phyloP scores from a whole-genome alignment of 2,329 filamentous ascomycete genomes.

The Beauveria sp. region DNA sequence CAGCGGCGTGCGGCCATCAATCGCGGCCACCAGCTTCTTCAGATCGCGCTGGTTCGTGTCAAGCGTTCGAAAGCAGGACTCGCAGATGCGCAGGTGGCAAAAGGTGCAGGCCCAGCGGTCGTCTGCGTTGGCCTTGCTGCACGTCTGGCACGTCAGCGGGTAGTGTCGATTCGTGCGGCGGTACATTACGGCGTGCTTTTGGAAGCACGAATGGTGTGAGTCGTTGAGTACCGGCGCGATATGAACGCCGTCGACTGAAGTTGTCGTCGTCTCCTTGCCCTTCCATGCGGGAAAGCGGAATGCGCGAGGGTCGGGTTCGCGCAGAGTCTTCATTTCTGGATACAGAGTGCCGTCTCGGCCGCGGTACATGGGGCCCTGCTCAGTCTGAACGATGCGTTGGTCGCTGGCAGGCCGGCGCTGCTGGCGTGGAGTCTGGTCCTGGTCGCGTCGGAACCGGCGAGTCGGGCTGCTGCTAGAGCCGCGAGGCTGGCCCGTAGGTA shows the following conservation, averaged over 20 bases:
- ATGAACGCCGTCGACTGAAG: conserved; percentile 28
- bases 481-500: conserved; percentile 17
- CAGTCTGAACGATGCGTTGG: conserved; percentile 24
- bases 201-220: conserved; percentile 38
- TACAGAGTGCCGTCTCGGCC: conserved; percentile 34
- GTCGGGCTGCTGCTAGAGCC: conserved; percentile 22
- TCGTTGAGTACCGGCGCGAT: conserved; percentile 36
- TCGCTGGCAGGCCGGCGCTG: conserved; percentile 20
- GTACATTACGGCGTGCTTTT: conserved; percentile 40
- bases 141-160: conserved; percentile 46
- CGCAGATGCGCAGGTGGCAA: conserved; percentile 46
- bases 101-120: conserved; percentile 41
- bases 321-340: conserved; percentile 30
- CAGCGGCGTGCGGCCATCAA: conserved; percentile 8
- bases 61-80: conserved; percentile 36
- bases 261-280: conserved; percentile 16
- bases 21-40: conserved; percentile 29
- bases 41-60: conserved; percentile 36
- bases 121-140: conserved; percentile 36
- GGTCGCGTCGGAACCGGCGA: conserved; percentile 11
- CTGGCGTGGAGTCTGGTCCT: conserved; percentile 15
- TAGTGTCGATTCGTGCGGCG: conserved; percentile 40
- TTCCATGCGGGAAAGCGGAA: conserved; percentile 30
- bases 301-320: conserved; percentile 28
- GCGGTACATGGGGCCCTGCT: conserved; percentile 26